These are phyloP conservation scores for Centrapalus pauciflorus DNA, from an alignment of 129 eudicot genomes.

Conservation along the genomic window DNA sequence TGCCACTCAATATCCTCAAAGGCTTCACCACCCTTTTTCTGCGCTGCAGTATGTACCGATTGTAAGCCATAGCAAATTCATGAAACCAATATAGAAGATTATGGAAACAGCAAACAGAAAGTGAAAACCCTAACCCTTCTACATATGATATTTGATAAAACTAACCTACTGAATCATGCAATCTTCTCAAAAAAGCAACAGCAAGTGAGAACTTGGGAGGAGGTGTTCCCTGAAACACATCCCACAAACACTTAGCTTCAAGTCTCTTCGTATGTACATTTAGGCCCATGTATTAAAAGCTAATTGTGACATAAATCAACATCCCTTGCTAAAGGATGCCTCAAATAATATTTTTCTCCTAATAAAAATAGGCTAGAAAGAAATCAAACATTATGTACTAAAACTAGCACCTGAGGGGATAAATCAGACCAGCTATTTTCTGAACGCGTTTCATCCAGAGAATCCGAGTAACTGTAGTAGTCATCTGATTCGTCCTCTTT, in stretches of 20 bases:
- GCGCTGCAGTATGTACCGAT: conserved; percentile 37
- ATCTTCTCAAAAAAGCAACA: conserved; percentile 40
- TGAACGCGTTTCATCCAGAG: conserved; percentile 37
- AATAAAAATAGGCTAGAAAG: neutral
- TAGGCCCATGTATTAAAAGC: neutral
- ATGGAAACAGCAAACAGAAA: neutral
- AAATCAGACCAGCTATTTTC: conserved; percentile 53
- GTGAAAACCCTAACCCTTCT: neutral
- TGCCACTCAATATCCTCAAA: conserved; percentile 56
- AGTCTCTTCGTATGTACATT: neutral
- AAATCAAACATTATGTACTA: neutral
- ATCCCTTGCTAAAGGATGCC: neutral
- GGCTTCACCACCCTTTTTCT: conserved; percentile 52
- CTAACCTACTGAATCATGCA: conserved; percentile 55
- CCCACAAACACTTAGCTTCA: conserved; percentile 9
- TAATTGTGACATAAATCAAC: neutral
- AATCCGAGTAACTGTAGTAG: conserved; percentile 57
- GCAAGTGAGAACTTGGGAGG: conserved; percentile 46
- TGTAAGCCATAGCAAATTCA: neutral
- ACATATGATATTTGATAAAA: conserved; percentile 8
- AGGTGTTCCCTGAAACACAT: conserved; percentile 31
- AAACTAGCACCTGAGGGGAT: conserved; percentile 43
- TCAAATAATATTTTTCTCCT: too few relatives aligned
- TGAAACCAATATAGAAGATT: neutral
- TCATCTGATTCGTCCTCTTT: conserved; percentile 57